Conservation (phyloP, 2,329 filamentous ascomycete species). For the Colletotrichum simmondsii region DNA sequence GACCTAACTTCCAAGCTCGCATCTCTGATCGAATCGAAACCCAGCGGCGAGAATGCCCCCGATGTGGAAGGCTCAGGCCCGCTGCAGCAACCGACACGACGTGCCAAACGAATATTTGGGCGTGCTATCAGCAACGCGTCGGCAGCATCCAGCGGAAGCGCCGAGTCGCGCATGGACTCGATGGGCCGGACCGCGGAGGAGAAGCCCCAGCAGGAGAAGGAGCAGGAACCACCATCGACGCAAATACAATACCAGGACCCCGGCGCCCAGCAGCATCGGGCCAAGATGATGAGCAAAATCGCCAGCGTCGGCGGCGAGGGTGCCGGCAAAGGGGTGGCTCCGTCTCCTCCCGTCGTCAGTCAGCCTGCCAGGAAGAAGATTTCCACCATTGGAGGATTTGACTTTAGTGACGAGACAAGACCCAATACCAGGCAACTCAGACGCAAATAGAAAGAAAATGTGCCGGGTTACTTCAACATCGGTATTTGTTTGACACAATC, state of each 20-base stretch:
- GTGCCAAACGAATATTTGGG: conserved; percentile 62
- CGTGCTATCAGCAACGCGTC: conserved; percentile 69
- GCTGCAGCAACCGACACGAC: conserved; percentile 25
- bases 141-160: conserved; percentile 58
- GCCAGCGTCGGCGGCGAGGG: conserved; percentile 27
- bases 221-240: conserved; percentile 53
- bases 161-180: conserved; percentile 44
- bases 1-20: conserved; percentile 55
- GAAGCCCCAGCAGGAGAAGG: conserved; percentile 6
- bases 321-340: neutral
- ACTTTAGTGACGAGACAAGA: conserved; percentile 13
- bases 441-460: neutral
- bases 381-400: conserved; percentile 22
- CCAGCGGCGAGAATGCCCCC: conserved; percentile 31
- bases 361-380: conserved; percentile 10
- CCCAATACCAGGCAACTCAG: conserved; percentile 15
- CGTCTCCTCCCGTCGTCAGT: neutral
- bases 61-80: conserved; percentile 33
- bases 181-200: conserved; percentile 18
- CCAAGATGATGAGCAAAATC: conserved; percentile 58
- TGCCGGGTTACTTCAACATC: neutral
- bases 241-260: conserved; percentile 66
- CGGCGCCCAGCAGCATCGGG: conserved; percentile 56
- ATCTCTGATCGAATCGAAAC: conserved; percentile 51
- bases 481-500: conserved; percentile 1